phyloP scores from a whole-genome alignment of 768 basidiomycete species.

The Serendipita sp. region DNA sequence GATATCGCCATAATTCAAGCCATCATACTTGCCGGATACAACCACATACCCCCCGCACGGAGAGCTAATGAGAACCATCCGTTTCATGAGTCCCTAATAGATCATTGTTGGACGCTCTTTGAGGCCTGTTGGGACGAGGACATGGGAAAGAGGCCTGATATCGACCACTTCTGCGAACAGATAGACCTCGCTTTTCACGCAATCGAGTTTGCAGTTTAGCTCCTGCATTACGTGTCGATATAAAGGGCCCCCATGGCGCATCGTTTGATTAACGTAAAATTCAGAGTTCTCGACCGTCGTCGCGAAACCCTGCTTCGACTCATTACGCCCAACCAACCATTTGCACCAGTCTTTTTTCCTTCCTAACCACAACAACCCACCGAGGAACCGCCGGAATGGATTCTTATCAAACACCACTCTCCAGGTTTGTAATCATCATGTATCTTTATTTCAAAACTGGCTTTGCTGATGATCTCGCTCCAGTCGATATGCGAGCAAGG shows the following conservation, averaged over 20 bases:
- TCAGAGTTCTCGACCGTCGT: too few species aligned
- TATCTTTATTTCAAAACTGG: slow-evolving; percentile 22
- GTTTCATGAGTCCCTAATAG: too few species aligned
- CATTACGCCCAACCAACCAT: slow-evolving; percentile 6
- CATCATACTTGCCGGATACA: neutral
- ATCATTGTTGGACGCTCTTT: neutral
- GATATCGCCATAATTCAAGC: neutral
- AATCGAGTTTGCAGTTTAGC: neutral
- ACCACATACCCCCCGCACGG: neutral
- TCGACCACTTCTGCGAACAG: neutral
- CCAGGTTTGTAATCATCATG: slow-evolving; percentile 72
- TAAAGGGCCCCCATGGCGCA: neutral
- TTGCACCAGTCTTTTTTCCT: neutral
- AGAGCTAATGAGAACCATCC: neutral
- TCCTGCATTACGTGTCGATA: neutral
- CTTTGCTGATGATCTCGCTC: neutral
- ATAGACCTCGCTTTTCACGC: neutral
- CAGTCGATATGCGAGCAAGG: slow-evolving; percentile 98
- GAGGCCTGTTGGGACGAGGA: neutral
- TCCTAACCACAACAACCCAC: neutral
- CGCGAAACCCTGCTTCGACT: neutral
- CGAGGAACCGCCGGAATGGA: slow-evolving; percentile 19
- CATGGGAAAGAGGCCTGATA: neutral
- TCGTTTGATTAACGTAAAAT: neutral
- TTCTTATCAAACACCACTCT: slow-evolving; percentile 67